Percentiles rank a stretch among this genome's conserved stretches.
phyloP scores from a whole-genome alignment of 2,329 filamentous ascomycete species.

The Hypomyces rosellus region DNA sequence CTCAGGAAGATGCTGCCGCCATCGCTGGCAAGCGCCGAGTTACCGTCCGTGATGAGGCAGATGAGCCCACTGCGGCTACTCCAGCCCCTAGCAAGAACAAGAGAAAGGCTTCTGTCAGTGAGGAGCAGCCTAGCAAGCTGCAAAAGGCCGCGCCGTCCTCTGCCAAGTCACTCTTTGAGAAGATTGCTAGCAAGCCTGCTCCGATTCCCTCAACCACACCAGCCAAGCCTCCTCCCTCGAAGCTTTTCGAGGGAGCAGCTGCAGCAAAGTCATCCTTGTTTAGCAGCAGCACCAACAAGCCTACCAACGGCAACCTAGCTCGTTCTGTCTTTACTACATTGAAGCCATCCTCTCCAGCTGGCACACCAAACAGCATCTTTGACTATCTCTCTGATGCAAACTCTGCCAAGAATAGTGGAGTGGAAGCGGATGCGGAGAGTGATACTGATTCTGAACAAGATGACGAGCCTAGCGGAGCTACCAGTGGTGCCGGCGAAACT shows the following conservation, averaged over 20 bases:
- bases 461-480: slow-evolving; percentile 37
- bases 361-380: slow-evolving; percentile 40
- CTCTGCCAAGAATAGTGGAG: slow-evolving; percentile 48
- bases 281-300: slow-evolving; percentile 21
- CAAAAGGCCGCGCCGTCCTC: slow-evolving; percentile 47
- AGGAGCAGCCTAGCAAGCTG: slow-evolving; percentile 45
- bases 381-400: slow-evolving; percentile 52
- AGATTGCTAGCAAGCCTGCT: slow-evolving; percentile 46
- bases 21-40: slow-evolving; percentile 46
- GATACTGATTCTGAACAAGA: slow-evolving; percentile 38
- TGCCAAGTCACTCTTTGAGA: slow-evolving; percentile 52
- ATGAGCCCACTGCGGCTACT: slow-evolving; percentile 23
- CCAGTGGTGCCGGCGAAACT: slow-evolving; percentile 35
- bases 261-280: slow-evolving; percentile 29
- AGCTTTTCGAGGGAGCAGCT: slow-evolving; percentile 20
- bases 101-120: slow-evolving; percentile 42
- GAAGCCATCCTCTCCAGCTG: slow-evolving; percentile 26
- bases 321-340: slow-evolving; percentile 38
- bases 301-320: slow-evolving; percentile 31
- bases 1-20: slow-evolving; percentile 28
- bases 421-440: slow-evolving; percentile 42
- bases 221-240: slow-evolving; percentile 24
- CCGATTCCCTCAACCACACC: slow-evolving; percentile 27
- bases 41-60: slow-evolving; percentile 32
- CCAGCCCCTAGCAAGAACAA: slow-evolving; percentile 41